phyloP scores from a whole-genome alignment of 495 filamentous ascomycete species.

The Rhypophila decipiens region DNA sequence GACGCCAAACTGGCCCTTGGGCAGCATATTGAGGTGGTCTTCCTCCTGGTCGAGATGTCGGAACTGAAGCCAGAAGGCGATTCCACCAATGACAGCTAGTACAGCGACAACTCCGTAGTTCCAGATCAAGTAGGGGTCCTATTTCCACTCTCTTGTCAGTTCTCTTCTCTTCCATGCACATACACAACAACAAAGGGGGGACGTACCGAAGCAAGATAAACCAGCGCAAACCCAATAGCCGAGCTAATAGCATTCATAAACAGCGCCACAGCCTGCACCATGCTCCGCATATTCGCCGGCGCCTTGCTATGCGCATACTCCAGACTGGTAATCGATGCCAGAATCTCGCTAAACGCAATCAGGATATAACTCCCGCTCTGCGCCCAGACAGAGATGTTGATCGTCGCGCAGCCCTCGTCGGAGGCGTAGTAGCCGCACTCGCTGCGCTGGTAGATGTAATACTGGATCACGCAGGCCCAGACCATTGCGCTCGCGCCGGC shows the following conservation, averaged over 20 bases:
- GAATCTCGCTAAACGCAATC: conserved; percentile 67
- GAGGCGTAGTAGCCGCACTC: conserved; percentile 41
- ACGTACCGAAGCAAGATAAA: conserved; percentile 38
- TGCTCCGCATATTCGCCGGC: conserved; percentile 67
- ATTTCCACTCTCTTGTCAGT: conserved; percentile 3
- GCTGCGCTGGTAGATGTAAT: conserved; percentile 62
- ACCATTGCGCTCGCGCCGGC: conserved; percentile 57
- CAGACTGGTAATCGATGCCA: conserved; percentile 58
- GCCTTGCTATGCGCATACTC: conserved; percentile 77
- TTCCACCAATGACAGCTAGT: conserved; percentile 51
- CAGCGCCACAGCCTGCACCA: conserved; percentile 61
- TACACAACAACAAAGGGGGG: not conserved
- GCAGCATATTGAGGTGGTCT: conserved; percentile 54
- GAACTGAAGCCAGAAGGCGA: conserved; percentile 58
- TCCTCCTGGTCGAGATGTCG: conserved; percentile 55
- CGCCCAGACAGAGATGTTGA: conserved; percentile 47
- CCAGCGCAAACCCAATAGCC: conserved; percentile 64
- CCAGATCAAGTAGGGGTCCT: conserved; percentile 60
- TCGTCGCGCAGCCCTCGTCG: conserved; percentile 14
- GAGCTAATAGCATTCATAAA: conserved; percentile 65
- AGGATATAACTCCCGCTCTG: conserved; percentile 61
- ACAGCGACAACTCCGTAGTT: conserved; percentile 60
- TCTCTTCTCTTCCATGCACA: not conserved
- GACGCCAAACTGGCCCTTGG: not conserved
- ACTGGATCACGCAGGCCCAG: conserved; percentile 57